These are phyloP conservation scores for Scorias spongiosa DNA, from an alignment of 2,329 filamentous ascomycete genomes.

Conservation along the genomic window DNA sequence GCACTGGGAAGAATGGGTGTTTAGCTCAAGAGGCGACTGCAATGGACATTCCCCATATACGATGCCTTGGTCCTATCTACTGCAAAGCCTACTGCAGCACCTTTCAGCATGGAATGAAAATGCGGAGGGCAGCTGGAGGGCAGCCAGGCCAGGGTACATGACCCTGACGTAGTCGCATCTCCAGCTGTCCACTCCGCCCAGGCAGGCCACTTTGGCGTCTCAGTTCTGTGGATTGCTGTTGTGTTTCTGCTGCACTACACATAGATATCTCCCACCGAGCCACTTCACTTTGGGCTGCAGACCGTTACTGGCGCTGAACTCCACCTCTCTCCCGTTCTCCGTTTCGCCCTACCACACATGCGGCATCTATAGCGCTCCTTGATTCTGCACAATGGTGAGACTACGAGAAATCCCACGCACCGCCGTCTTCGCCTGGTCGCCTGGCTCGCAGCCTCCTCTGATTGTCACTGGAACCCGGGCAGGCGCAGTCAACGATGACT, in stretches of 20 bases:
- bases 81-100: too few species aligned
- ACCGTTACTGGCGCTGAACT: too few species aligned
- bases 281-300: too few species aligned
- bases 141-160: not conserved
- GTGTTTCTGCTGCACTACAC: too few species aligned
- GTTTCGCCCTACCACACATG: conserved; percentile 1
- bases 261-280: too few species aligned
- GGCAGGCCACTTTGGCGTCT: not conserved
- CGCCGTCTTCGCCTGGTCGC: conserved; percentile 93
- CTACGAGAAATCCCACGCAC: conserved; percentile 93
- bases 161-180: not conserved
- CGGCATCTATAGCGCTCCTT: conserved; percentile 6
- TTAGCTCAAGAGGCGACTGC: too few species aligned
- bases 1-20: too few species aligned
- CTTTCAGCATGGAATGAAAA: not conserved
- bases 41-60: too few species aligned
- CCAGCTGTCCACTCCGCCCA: not conserved
- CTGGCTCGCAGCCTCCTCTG: conserved; percentile 60
- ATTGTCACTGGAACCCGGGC: conserved; percentile 88
- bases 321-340: too few species aligned
- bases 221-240: too few species aligned
- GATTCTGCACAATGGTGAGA: conserved; percentile 58
- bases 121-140: not conserved
- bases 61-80: too few species aligned
- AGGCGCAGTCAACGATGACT: conserved; percentile 90